A percentile compares a stretch with the other conserved stretches of the same genome.
Conservation (phyloP, 768 basidiomycete species). For the Dictyophora rubrovolvata region DNA sequence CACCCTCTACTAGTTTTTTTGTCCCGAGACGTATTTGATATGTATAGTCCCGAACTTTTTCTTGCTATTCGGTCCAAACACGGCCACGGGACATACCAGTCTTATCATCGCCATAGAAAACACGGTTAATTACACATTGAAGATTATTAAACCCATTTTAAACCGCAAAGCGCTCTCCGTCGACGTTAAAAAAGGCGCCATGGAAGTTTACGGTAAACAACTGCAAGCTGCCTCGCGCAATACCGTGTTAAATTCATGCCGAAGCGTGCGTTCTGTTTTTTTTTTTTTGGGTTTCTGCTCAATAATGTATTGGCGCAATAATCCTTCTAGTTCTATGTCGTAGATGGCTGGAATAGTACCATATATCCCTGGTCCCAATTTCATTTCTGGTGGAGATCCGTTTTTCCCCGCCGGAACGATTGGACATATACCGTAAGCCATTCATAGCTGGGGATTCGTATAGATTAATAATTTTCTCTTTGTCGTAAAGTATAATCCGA, state of each 20-base stretch:
- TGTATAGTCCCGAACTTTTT: slow-evolving; percentile 10
- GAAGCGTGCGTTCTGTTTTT: background rate
- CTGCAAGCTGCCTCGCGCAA: background rate
- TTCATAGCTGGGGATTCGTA: too few relatives aligned
- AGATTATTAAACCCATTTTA: slow-evolving; percentile 12
- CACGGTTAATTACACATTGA: slow-evolving; percentile 5
- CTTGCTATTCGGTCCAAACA: slow-evolving; percentile 17
- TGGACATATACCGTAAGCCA: background rate
- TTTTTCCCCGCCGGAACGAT: background rate
- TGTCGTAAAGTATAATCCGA: too few relatives aligned
- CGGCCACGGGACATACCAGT: slow-evolving; percentile 15
- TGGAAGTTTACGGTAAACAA: background rate
- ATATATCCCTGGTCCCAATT: slow-evolving; percentile 1
- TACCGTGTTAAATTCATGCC: background rate
- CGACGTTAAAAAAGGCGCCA: slow-evolving; percentile 14
- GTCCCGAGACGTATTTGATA: too few relatives aligned
- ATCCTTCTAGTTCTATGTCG: background rate
- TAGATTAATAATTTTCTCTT: too few relatives aligned
- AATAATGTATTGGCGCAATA: background rate
- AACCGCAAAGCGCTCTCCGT: slow-evolving; percentile 7
- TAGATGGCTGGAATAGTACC: background rate
- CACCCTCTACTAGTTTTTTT: background rate
- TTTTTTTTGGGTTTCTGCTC: background rate
- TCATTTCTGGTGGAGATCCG: slow-evolving; percentile 1
- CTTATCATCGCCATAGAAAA: slow-evolving; percentile 14